phyloP scores from a whole-genome alignment of 768 basidiomycete species.

The Boletus vinaceobasis region DNA sequence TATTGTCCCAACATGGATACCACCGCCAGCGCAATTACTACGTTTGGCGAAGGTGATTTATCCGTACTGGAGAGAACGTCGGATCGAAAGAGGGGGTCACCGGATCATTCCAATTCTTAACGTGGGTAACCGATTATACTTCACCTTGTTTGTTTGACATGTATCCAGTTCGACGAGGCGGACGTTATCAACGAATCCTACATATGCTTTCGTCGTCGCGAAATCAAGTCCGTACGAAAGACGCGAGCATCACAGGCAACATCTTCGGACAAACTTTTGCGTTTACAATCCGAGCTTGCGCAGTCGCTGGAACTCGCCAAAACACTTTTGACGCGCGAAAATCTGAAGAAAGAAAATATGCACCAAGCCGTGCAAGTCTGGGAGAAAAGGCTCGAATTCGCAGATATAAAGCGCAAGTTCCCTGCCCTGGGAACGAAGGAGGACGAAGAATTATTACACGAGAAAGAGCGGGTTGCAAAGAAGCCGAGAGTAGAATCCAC shows the following conservation, averaged over 20 bases:
- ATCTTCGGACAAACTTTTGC: conserved; percentile 83
- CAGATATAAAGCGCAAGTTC: conserved; percentile 76
- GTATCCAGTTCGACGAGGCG: conserved; percentile 73
- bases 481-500: conserved; percentile 42
- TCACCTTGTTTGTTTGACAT: not conserved
- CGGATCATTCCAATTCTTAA: conserved; percentile 86
- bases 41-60: conserved; percentile 74
- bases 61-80: conserved; percentile 87
- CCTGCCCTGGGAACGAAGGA: conserved; percentile 56
- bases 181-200: conserved; percentile 91
- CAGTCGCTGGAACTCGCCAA: conserved; percentile 72
- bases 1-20: conserved; percentile 65
- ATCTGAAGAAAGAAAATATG: conserved; percentile 63
- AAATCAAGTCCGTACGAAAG: conserved; percentile 91
- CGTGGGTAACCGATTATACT: conserved; percentile 43
- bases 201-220: conserved; percentile 93
- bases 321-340: conserved; percentile 68
- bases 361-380: conserved; percentile 64
- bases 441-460: conserved; percentile 70
- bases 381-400: conserved; percentile 72
- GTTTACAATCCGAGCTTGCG: conserved; percentile 72
- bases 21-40: conserved; percentile 56
- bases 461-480: conserved; percentile 66
- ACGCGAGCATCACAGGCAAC: conserved; percentile 89
- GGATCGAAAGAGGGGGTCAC: conserved; percentile 75